These are phyloP conservation scores for Sporothrix dimorphospora DNA, from an alignment of 2,329 filamentous ascomycete genomes.

Conservation along the genomic window DNA sequence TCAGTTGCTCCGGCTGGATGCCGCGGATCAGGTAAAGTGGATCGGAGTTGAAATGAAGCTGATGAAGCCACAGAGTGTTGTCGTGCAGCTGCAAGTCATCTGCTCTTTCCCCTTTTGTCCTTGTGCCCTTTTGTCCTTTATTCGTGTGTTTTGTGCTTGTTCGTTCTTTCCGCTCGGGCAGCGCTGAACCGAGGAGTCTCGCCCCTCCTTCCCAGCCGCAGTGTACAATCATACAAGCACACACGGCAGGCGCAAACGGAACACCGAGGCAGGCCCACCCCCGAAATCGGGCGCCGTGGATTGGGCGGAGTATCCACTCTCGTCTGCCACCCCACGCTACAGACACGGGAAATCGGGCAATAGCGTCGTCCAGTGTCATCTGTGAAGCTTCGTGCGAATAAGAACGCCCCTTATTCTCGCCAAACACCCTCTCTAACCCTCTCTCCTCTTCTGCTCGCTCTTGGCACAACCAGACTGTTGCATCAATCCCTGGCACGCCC, in stretches of 20 bases:
- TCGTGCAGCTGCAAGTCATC: background rate
- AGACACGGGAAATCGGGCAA: background rate
- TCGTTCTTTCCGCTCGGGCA: conserved; percentile 17
- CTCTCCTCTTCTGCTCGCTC: background rate
- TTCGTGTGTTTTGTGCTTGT: background rate
- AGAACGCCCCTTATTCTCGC: background rate
- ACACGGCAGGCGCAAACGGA: background rate
- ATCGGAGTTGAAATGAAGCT: background rate
- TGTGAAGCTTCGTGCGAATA: background rate
- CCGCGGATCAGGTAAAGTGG: background rate
- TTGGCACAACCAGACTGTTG: background rate
- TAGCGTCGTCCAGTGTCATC: background rate
- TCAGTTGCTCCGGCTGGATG: background rate
- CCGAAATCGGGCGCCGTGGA: conserved; percentile 14
- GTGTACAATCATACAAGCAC: background rate
- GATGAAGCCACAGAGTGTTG: background rate
- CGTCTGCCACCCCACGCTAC: background rate
- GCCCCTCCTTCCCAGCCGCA: background rate
- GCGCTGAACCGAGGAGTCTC: conserved; percentile 18
- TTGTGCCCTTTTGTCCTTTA: background rate
- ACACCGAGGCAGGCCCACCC: background rate
- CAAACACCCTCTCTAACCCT: background rate
- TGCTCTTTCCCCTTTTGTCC: background rate
- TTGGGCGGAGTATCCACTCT: background rate
- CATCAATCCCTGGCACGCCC: background rate